These are phyloP conservation scores for Sphaerulina populicola DNA, from an alignment of 2,329 filamentous ascomycete species.

Conservation along the genomic window DNA sequence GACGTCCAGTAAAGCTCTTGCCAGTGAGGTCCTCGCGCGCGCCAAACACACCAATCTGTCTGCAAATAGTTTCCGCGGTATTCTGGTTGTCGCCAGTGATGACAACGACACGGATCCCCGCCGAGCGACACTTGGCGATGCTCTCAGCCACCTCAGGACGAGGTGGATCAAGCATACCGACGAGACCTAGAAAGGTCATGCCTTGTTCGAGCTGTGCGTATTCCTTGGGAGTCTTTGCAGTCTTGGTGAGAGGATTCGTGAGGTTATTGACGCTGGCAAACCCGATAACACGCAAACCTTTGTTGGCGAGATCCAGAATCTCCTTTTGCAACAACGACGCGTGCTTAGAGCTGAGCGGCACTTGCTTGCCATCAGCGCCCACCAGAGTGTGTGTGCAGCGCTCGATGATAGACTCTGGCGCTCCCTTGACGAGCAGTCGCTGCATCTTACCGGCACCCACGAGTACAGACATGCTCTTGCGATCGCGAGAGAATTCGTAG, in stretches of 20 bases:
- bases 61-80: conserved; percentile 95
- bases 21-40: conserved; percentile 71
- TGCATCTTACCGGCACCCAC: conserved; percentile 62
- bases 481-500: conserved; percentile 93
- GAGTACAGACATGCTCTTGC: conserved; percentile 98
- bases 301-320: conserved; percentile 82
- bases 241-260: conserved; percentile 56
- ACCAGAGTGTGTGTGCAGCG: conserved; percentile 76
- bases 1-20: conserved; percentile 90
- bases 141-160: conserved; percentile 81
- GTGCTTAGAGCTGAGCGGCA: conserved; percentile 62
- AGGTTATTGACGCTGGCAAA: conserved; percentile 77
- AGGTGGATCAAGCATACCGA: conserved; percentile 94
- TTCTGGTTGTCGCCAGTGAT: conserved; percentile 98
- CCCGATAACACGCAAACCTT: conserved; percentile 87
- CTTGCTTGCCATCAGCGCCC: conserved; percentile 69
- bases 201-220: conserved; percentile 85
- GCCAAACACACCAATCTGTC: conserved; percentile 90
- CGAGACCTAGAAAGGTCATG: conserved; percentile 86
- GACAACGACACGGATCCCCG: conserved; percentile 92
- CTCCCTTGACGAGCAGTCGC: conserved; percentile 89
- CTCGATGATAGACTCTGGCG: conserved; percentile 87
- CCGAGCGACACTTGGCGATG: conserved; percentile 80
- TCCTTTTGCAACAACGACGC: conserved; percentile 64
- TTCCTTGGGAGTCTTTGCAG: conserved; percentile 70